Evolutionary conservation across 2,329 filamentous ascomycete species (phyloP), one percentile per base, ranked within the genome.

Genomic region (Aspergillus cejpii): DNA sequence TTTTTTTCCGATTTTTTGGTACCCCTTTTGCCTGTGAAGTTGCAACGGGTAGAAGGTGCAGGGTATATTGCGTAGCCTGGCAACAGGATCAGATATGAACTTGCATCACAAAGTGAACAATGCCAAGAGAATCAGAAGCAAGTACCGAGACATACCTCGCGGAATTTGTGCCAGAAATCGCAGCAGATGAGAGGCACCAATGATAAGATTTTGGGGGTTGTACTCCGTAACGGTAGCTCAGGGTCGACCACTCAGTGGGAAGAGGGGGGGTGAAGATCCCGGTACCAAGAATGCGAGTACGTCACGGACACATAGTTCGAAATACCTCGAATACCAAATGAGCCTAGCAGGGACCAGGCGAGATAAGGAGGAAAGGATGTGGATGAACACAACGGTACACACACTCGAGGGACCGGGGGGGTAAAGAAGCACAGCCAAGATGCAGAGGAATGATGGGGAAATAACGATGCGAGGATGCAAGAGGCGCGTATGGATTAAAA

Each of bases 221-320:
- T n/a, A n/a, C n/a, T n/a, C 19, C 43, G 36, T 43, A 40, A 43
- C 33, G 28, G 40, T 46, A 49, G 39, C 42, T 44, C 44, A 37
- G 21, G 19, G 29, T 29, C 39, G 44, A 47, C 38, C 43, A 44
- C 34, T 45, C 27, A 41, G 43, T 50, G 49, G 49, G 45, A 51
- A 52, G 51, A 50, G 27, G 28, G 37, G 24, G 36, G 47, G 44
- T 44, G 43, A 48, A 45, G 42, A 49, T 49, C 51, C 55, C 55
- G 52, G 51, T 54, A 54, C 51, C 45, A 58, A 37, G 55, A 60
- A 60, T 57, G 56, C 46, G 44, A 38, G 47, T 56, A 54, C 53
- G 53, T 58, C 56, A 59, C 52, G 45, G 44, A 51, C 50, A 47
- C 57, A 60, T 60, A 51, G 41, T 54, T 24, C 51, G 39, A 45